Evolutionary conservation across 2,329 filamentous ascomycete species (phyloP).

Genomic region (Epichloe sylvatica): DNA sequence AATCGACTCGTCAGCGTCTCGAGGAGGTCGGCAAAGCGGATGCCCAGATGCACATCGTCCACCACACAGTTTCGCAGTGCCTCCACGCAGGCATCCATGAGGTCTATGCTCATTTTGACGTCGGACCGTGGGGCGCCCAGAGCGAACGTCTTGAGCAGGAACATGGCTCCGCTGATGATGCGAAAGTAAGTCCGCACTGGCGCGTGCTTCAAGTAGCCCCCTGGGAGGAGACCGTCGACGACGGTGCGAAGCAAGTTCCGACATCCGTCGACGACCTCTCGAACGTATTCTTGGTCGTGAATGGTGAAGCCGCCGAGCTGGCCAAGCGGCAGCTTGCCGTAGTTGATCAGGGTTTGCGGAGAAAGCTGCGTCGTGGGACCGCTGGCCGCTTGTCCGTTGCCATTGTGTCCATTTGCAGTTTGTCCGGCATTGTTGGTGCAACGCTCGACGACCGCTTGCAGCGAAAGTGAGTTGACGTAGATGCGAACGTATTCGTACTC

Average conservation of each 20-base stretch:
- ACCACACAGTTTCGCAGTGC: slow-evolving; percentile 66
- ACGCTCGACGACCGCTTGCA: slow-evolving; percentile 89
- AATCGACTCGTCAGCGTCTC: slow-evolving; percentile 63
- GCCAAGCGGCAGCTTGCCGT: slow-evolving; percentile 49
- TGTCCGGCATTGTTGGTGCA: slow-evolving; percentile 62
- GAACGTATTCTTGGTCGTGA: slow-evolving; percentile 59
- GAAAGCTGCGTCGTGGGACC: slow-evolving; percentile 28
- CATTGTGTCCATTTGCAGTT: slow-evolving; percentile 24
- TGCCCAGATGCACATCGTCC: slow-evolving; percentile 75
- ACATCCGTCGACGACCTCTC: slow-evolving; percentile 63
- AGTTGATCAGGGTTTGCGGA: slow-evolving; percentile 51
- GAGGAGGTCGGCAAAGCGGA: slow-evolving; percentile 70
- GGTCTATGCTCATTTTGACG: slow-evolving; percentile 57
- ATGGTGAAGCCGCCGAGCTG: slow-evolving; percentile 49
- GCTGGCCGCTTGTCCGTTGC: slow-evolving; percentile 16
- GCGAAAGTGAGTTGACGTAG: slow-evolving; percentile 83
- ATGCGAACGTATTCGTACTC: slow-evolving; percentile 93
- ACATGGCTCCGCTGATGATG: slow-evolving; percentile 76
- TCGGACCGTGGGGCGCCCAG: slow-evolving; percentile 67
- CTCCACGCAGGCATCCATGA: slow-evolving; percentile 63
- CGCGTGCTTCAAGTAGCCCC: slow-evolving; percentile 68
- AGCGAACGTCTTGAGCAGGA: slow-evolving; percentile 71
- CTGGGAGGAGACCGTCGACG: slow-evolving; percentile 58
- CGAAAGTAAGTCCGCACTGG: slow-evolving; percentile 76
- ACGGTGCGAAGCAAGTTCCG: slow-evolving; percentile 65